Evolutionary conservation across 768 basidiomycete species (phyloP), one percentile per base, ranked within the genome.

Genomic region (Termitomyces sp.): DNA sequence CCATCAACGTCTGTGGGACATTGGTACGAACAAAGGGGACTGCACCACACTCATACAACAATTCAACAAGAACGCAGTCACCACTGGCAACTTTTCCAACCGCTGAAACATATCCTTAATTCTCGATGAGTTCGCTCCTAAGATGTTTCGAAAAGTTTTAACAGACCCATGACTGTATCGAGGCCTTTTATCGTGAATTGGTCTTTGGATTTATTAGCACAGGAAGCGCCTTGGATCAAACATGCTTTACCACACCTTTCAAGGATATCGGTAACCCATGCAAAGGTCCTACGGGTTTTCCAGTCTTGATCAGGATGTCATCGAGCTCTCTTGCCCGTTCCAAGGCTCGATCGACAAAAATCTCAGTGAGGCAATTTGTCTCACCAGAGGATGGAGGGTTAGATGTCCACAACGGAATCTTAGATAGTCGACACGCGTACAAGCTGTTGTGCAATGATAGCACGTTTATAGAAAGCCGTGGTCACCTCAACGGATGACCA

Each of bases 391-490:
- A 28, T 4, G 42, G 32, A 55, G 19, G 2, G 19, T 59, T 30
- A 59, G 46, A 51, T 40, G 34, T 0, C 14, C 45, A 9, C 19
- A 23, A 30, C 10, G 5, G 11, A 42, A 52, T 10, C 11, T 34
- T 39, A 32, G 35, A 35, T 21, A 23, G 37, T 19, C 6, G 19
- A 58, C 23, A 19, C 41, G 63, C 75, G 60, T 61, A 85, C 84
- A 30, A 88, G 68, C 64, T 88, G 85, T 12, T 89, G 86, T 3
- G 86, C 86, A 28, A 89, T 65, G 34, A 85, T 76, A 1, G 87
- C 87, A 8, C 85, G 73, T 65, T 87, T 86, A 67, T 78, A 84
- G 66, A 81, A 88, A 0, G 86, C 84, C 0, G 70, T 77, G 0
- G 82, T 82, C 7, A 86, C 85, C 21, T 79, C 77, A 2, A 82